Conservation (phyloP, 352 stramenopile species). For the Phytophthora ramorum region DNA sequence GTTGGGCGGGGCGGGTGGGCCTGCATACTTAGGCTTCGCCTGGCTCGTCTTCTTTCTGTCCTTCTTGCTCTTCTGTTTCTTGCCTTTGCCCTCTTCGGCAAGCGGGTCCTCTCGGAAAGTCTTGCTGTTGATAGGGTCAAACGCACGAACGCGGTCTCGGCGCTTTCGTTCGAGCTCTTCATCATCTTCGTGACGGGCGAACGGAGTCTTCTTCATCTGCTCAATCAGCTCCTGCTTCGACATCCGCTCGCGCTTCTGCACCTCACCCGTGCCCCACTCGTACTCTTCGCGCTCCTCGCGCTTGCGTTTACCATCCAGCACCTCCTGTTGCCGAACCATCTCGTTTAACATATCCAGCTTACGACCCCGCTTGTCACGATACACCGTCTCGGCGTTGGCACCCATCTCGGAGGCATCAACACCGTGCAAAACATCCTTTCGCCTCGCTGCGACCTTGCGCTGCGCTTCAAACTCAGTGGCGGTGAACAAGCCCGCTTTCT, state of each 20-base stretch:
- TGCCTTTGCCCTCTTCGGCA: slow-evolving; percentile 32
- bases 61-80: slow-evolving; percentile 55
- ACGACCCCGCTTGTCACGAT: slow-evolving; percentile 82
- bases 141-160: slow-evolving; percentile 64
- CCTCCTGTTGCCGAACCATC: slow-evolving; percentile 81
- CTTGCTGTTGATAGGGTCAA: slow-evolving; percentile 84
- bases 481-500: slow-evolving; percentile 71
- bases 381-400: slow-evolving; percentile 82
- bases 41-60: slow-evolving; percentile 38
- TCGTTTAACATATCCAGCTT: slow-evolving; percentile 91
- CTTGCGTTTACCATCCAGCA: slow-evolving; percentile 78
- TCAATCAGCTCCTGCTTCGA: slow-evolving; percentile 66
- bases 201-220: slow-evolving; percentile 71
- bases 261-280: slow-evolving; percentile 84
- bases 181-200: slow-evolving; percentile 76
- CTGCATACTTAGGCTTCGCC: slow-evolving; percentile 70
- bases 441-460: slow-evolving; percentile 53
- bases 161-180: slow-evolving; percentile 70
- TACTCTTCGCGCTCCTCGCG: slow-evolving; percentile 84
- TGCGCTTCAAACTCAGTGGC: slow-evolving; percentile 71
- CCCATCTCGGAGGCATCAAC: slow-evolving; percentile 71
- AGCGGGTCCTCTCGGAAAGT: slow-evolving; percentile 70
- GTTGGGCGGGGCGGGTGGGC: slow-evolving; percentile 77
- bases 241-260: slow-evolving; percentile 76
- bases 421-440: slow-evolving; percentile 60